Evolutionary conservation across 2,329 filamentous ascomycete species (phyloP).

Genomic region (Phaeophleospora eucalypticola): DNA sequence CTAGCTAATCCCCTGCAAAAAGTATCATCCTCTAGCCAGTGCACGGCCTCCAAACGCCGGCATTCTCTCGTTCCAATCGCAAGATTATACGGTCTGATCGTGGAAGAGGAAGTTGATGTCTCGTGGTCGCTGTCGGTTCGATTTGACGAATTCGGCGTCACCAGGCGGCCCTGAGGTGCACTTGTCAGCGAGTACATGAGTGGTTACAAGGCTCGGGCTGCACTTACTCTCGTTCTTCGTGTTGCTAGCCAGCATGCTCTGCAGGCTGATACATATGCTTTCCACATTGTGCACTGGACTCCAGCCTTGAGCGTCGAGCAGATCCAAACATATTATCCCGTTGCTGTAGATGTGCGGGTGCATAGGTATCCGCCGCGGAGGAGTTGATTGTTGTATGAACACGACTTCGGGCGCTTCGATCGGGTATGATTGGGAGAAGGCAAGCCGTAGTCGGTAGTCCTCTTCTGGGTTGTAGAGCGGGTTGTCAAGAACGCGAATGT

Average conservation of each 20-base stretch:
- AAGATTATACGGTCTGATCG: constrained; percentile 60
- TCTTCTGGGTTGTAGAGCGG: constrained; percentile 73
- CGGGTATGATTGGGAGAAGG: constrained; percentile 77
- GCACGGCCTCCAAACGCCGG: too few relatives aligned
- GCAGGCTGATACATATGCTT: constrained; percentile 92
- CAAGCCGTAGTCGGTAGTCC: constrained; percentile 80
- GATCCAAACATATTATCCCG: constrained; percentile 95
- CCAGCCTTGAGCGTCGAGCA: constrained; percentile 85
- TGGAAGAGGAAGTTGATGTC: constrained; percentile 95
- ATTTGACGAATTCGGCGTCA: constrained; percentile 81
- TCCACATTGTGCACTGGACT: constrained; percentile 96
- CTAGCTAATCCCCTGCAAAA: background rate
- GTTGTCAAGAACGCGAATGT: constrained; percentile 91
- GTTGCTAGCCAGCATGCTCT: constrained; percentile 97
- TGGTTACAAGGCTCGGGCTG: background rate
- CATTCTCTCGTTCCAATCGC: background rate
- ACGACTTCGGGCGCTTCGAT: constrained; percentile 96
- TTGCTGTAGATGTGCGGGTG: constrained; percentile 98
- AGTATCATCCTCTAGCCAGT: too few relatives aligned
- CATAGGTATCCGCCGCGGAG: constrained; percentile 68
- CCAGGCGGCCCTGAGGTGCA: constrained; percentile 60
- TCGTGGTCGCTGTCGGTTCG: constrained; percentile 72
- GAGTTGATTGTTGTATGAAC: constrained; percentile 61
- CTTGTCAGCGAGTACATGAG: constrained; percentile 4
- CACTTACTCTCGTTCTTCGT: constrained; percentile 72